Base-by-base conservation (phyloP, 305 asterid genomes). In the Fraxinus latifolia region DNA sequence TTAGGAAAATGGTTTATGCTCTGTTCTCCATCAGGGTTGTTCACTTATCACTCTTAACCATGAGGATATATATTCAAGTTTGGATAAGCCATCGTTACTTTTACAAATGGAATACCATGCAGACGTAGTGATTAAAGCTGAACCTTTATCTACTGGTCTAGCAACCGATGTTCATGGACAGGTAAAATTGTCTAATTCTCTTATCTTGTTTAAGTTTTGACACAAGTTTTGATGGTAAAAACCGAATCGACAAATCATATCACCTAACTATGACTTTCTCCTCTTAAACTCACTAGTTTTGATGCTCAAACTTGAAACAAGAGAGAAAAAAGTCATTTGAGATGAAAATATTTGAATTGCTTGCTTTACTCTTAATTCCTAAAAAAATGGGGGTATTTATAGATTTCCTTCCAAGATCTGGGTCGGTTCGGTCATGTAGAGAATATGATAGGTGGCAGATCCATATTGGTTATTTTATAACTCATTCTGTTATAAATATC, bases 91-190 rank as follows among this genome's bases (percentile, higher is more conserved):
- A 71, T 87, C 85, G 55, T 82, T 93, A 77, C 89, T 92, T 81
- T 79, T 89, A 78, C 94, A 94, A 77, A 82, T 88, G 91, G 98
- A 92, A 81, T 90, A 89, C 85, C 68, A 92, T 14, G 95, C 99
- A 0, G 94, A 92, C 85, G 85, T 90, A 23, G 89, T 91, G 71
- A 89, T 95, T 74, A 95, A 90, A 81, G 93, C 92, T 3, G 97
- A 95, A 80, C 99, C 99, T 83, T 87, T 95, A 87, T 93, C 94
- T 36, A 94, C 99, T 79, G 99, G 98, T 85, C 89, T 94, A 53
- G 99, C 99, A 50, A 82, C 88, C 33, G 98, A 94, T 19, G 93
- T 95, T 74, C 99, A 95, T 86, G 99, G 99, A 76, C 99, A 95
- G 98, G 98, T 93, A 89, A 37, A 34, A n/a, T 39, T 67, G 1